These are phyloP conservation scores for Komagataea norvegica DNA, from an alignment of 1,139 yeast genomes.

Conservation along the genomic window DNA sequence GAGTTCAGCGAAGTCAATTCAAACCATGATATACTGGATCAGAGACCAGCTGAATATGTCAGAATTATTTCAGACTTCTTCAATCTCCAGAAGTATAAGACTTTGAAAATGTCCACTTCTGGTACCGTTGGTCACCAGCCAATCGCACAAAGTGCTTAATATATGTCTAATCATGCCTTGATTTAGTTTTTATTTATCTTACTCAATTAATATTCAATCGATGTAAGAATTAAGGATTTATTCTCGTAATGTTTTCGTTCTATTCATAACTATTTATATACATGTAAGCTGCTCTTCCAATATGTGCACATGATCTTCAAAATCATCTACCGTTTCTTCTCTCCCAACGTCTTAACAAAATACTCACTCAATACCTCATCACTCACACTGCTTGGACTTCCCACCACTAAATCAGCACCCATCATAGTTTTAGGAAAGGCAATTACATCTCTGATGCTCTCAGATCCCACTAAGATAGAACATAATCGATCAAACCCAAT, in stretches of 20 bases:
- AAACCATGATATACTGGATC: conserved; percentile 45
- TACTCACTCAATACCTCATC: conserved; percentile 47
- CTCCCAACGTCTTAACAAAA: conserved; percentile 14
- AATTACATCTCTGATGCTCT: conserved; percentile 83
- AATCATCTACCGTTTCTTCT: background rate
- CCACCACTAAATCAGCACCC: conserved; percentile 85
- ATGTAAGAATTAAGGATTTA: too few species aligned
- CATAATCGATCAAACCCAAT: conserved; percentile 91
- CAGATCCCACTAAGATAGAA: conserved; percentile 76
- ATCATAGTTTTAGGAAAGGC: conserved; percentile 93
- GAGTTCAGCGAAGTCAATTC: conserved; percentile 34
- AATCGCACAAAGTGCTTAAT: too few species aligned
- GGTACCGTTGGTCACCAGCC: too few species aligned
- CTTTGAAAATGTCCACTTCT: background rate
- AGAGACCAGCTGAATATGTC: conserved; percentile 39
- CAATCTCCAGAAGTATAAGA: conserved; percentile 19
- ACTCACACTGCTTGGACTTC: conserved; percentile 69
- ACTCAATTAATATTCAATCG: too few species aligned
- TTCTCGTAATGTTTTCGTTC: too few species aligned
- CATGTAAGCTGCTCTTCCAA: too few species aligned
- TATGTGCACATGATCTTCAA: background rate
- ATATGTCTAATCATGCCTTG: too few species aligned
- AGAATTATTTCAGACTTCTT: conserved; percentile 24
- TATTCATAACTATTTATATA: too few species aligned
- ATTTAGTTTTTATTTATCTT: too few species aligned